Conservation (phyloP, 495 filamentous ascomycete genomes). For the Penicillium odoratum region DNA sequence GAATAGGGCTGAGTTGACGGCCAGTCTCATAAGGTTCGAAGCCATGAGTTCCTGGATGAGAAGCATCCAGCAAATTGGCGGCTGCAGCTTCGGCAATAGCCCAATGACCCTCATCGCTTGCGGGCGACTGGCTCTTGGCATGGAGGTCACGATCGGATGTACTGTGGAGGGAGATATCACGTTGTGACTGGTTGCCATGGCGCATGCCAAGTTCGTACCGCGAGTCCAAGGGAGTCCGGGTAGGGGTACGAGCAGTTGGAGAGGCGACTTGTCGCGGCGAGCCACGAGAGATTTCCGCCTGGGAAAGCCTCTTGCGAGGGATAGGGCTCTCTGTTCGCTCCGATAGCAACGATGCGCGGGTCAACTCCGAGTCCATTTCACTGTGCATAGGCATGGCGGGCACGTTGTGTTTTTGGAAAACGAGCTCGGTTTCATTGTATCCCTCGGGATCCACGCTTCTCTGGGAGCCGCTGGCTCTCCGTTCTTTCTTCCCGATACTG, state of each 20-base stretch:
- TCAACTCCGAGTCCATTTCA: slow-evolving; percentile 82
- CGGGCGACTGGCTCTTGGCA: slow-evolving; percentile 40
- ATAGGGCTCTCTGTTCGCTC: slow-evolving; percentile 67
- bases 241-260: slow-evolving; percentile 54
- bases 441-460: slow-evolving; percentile 48
- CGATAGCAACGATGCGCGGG: slow-evolving; percentile 84
- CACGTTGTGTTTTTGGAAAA: slow-evolving; percentile 60
- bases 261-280: slow-evolving; percentile 52
- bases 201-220: slow-evolving; percentile 53
- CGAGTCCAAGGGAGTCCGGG: slow-evolving; percentile 49
- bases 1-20: slow-evolving; percentile 78
- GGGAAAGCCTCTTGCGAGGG: slow-evolving; percentile 34
- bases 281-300: slow-evolving; percentile 56
- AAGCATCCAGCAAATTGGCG: slow-evolving; percentile 41
- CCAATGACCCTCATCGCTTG: slow-evolving; percentile 49
- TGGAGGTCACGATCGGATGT: slow-evolving; percentile 51
- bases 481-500: slow-evolving; percentile 54
- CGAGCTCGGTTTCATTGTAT: slow-evolving; percentile 58
- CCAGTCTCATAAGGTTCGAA: slow-evolving; percentile 54
- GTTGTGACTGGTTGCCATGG: slow-evolving; percentile 60
- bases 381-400: slow-evolving; percentile 85
- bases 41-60: slow-evolving; percentile 36
- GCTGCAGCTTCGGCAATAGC: slow-evolving; percentile 49
- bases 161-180: slow-evolving; percentile 52
- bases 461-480: slow-evolving; percentile 40